phyloP scores from a whole-genome alignment of 768 basidiomycete species.

The Clitopilus hobsonii region DNA sequence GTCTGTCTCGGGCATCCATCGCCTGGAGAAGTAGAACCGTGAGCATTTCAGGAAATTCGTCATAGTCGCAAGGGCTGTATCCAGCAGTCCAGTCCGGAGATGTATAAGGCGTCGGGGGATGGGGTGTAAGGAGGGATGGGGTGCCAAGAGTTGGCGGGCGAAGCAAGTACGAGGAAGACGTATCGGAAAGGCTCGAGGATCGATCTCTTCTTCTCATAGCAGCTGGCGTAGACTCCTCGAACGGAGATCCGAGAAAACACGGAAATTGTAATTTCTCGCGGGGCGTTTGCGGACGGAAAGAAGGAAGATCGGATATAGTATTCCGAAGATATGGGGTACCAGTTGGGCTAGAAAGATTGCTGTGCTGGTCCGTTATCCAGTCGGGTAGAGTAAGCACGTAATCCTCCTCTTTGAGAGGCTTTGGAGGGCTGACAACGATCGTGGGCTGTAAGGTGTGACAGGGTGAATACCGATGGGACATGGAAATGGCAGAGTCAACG shows the following conservation, averaged over 20 bases:
- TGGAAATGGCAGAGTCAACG: background rate
- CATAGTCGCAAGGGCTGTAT: too few species aligned
- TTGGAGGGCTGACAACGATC: background rate
- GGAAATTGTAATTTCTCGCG: background rate
- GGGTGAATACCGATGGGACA: background rate
- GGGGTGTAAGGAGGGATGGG: conserved; percentile 5
- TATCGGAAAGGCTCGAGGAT: background rate
- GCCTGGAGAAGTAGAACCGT: conserved; percentile 23
- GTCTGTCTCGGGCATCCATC: conserved; percentile 20
- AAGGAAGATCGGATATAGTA: background rate
- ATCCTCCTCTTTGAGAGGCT: background rate
- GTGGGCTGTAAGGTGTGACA: background rate
- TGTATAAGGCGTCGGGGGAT: too few species aligned
- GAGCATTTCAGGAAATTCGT: conserved; percentile 16
- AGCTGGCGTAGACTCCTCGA: background rate
- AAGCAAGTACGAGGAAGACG: background rate
- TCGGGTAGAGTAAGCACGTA: background rate
- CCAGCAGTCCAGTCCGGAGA: too few species aligned
- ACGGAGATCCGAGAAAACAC: background rate
- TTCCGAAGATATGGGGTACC: background rate
- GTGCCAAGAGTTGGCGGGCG: too few species aligned
- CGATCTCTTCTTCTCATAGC: background rate
- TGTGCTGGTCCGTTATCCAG: background rate
- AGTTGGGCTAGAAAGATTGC: background rate
- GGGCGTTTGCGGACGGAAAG: background rate